Conservation (phyloP, 2,329 filamentous ascomycete genomes). For the Pseudocercospora vitis region DNA sequence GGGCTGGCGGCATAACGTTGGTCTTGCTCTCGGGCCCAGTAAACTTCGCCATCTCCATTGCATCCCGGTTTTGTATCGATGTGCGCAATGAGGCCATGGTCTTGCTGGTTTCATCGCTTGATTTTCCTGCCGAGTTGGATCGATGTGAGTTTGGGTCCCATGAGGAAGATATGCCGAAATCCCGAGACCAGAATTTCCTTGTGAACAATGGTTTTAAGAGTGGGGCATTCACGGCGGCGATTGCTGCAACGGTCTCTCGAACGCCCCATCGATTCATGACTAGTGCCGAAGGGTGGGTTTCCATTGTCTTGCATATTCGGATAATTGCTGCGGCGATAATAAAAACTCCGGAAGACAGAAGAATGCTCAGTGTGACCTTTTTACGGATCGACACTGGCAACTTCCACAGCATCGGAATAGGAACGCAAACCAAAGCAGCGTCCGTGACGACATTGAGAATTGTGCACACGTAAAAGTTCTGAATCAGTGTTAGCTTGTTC, state of each 20-base stretch:
- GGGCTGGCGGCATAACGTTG: background rate
- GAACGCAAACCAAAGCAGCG: conserved; percentile 37
- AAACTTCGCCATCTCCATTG: conserved; percentile 8
- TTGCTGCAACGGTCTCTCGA: conserved; percentile 41
- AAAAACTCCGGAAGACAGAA: conserved; percentile 41
- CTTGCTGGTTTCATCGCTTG: conserved; percentile 14
- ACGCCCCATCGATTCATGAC: conserved; percentile 44
- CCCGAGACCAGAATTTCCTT: conserved; percentile 34
- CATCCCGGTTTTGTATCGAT: conserved; percentile 10
- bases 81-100: conserved; percentile 1
- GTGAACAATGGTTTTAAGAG: conserved; percentile 37
- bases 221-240: conserved; percentile 41
- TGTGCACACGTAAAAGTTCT: conserved; percentile 37
- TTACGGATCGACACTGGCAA: conserved; percentile 35
- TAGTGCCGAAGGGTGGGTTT: conserved; percentile 32
- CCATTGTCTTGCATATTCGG: conserved; percentile 37
- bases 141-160: background rate
- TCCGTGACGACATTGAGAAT: conserved; percentile 40
- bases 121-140: conserved; percentile 9
- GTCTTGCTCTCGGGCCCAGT: background rate
- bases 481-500: conserved; percentile 14
- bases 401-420: conserved; percentile 39
- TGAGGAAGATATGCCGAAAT: conserved; percentile 2
- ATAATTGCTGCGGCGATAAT: conserved; percentile 41
- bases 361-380: conserved; percentile 37